Base-by-base conservation (phyloP, 164 flowering plant genomes). In the Sedum album region DNA sequence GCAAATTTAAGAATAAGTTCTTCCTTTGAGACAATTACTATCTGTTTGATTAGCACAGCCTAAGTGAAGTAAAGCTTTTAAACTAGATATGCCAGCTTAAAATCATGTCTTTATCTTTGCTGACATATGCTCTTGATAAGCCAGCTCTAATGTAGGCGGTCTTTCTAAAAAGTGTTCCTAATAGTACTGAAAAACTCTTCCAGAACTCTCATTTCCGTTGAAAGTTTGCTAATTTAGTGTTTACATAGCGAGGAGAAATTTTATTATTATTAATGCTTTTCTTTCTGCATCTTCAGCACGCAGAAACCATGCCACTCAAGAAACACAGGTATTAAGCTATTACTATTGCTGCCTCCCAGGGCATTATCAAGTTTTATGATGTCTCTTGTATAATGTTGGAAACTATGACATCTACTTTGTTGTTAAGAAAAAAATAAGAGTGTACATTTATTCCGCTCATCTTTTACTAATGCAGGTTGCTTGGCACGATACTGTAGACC, bases 401-500 rank as follows among this genome's bases (percentile, higher is more conserved):
- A 55, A 55, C n/a, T 9, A 39, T 55, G 17, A 8, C 10, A 31
- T 55, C 60, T 10, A 55, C 31, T 55, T 55, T 25, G 60, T 25
- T 2, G 31, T 55, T 55, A 13, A 55, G 14, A 55, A 8, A 23
- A n/a, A 25, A 55, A 25, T 23, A 53, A 20, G 25, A 9, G 14
- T 8, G 15, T 55, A 20, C 4, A 3, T 28, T 51, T 26, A 13
- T 57, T 26, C n/a, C 18, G 2, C 62, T 7, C 20, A 57, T 57
- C 31, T 57, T 8, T 57, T 57, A 28, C 62, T 14, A 26, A 28
- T 81, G 80, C 87, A 93, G 96, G 83, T 77, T 63, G 57, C 80
- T 74, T 88, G 88, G 90, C 88, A 90, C 75, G 93, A 89, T 71
- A 81, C 79, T 41, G 62, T 93, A 49, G 93, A 93, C 68, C 96